phyloP scores from a whole-genome alignment of 306 rosid genomes.

The Prunus fruticosa region DNA sequence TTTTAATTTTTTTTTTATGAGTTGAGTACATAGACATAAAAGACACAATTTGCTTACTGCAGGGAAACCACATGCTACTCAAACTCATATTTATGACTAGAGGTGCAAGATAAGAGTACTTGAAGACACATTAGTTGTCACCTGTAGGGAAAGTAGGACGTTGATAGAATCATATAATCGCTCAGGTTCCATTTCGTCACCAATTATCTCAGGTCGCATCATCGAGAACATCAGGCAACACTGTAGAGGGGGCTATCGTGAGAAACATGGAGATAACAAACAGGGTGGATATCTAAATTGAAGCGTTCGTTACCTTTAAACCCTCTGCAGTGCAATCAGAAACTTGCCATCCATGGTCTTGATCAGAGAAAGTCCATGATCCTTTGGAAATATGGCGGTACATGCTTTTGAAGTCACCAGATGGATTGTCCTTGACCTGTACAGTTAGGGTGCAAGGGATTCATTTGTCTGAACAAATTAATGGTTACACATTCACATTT shows the following conservation, averaged over 20 bases:
- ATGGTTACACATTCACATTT: neutral
- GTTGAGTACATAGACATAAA: neutral
- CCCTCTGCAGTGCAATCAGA: conserved; percentile 71
- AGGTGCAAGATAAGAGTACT: too few relatives aligned
- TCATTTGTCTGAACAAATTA: too few relatives aligned
- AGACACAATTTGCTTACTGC: neutral
- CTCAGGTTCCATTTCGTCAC: conserved; percentile 54
- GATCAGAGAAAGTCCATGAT: conserved; percentile 71
- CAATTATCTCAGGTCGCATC: conserved; percentile 56
- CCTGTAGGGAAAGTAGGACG: conserved; percentile 58
- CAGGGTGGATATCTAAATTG: neutral
- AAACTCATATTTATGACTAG: too few relatives aligned
- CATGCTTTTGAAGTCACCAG: conserved; percentile 21
- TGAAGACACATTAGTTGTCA: conserved; percentile 9
- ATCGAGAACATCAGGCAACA: conserved; percentile 58
- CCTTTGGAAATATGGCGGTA: conserved; percentile 67
- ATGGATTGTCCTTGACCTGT: conserved; percentile 61
- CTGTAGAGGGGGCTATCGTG: conserved; percentile 14
- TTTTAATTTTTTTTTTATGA: neutral
- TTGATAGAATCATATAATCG: conserved; percentile 51
- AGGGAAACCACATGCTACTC: neutral
- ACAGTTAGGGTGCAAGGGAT: neutral
- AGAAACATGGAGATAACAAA: neutral
- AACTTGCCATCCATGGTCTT: conserved; percentile 51
- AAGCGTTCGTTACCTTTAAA: conserved; percentile 36